Conservation (phyloP, 148 eudicot genomes). For the Beta vulgaris region DNA sequence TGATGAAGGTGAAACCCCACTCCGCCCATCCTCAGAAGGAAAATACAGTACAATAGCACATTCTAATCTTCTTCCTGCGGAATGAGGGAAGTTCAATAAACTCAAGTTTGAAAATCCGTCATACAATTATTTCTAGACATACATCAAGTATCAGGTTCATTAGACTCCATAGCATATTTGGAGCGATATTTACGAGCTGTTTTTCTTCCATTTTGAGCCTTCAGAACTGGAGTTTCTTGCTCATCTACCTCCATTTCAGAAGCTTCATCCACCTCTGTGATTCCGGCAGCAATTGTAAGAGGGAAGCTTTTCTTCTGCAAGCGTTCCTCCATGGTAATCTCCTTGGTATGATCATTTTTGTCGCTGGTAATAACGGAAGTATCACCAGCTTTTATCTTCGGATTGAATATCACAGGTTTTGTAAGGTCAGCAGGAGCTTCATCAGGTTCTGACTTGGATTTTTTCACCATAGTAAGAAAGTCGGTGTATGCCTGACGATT, state of each 20-base stretch:
- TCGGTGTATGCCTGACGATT: conserved; percentile 33
- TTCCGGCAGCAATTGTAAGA: conserved; percentile 32
- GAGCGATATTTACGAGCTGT: conserved; percentile 57
- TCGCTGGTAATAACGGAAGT: not conserved
- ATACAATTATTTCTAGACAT: not conserved
- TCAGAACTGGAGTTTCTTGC: conserved; percentile 25
- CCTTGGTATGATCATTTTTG: conserved; percentile 19
- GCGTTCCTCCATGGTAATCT: conserved; percentile 23
- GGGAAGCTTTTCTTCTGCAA: conserved; percentile 32
- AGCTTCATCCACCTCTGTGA: conserved; percentile 33
- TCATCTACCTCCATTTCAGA: conserved; percentile 78
- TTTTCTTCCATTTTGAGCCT: conserved; percentile 31
- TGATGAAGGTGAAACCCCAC: too few species aligned
- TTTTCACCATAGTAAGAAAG: conserved; percentile 27
- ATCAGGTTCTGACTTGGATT: conserved; percentile 30
- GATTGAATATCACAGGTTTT: conserved; percentile 34
- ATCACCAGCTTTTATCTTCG: conserved; percentile 23
- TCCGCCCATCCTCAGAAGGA: too few species aligned
- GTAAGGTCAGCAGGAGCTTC: conserved; percentile 40
- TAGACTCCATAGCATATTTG: conserved; percentile 27
- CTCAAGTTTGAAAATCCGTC: not conserved
- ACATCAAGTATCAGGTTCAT: conserved; percentile 33
- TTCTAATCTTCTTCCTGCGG: not conserved
- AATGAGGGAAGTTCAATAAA: not conserved
- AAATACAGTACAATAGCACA: not conserved